Conservation (phyloP, 306 rosid genomes). For the Castanea sativa region DNA sequence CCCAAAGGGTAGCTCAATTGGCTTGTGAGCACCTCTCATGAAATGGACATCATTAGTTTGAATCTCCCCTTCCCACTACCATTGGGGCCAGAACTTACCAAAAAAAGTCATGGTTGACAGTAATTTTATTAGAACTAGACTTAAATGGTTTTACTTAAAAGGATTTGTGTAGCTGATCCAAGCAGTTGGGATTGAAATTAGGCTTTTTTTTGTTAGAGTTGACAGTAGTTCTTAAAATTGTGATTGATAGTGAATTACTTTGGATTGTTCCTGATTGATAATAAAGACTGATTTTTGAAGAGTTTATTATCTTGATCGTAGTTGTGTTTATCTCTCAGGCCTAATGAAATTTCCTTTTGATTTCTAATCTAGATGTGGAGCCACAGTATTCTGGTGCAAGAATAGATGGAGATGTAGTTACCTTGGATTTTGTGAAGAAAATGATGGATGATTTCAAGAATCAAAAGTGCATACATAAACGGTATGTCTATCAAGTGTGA, state of each 20-base stretch:
- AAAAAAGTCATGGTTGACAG: neutral
- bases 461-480: constrained; percentile 81
- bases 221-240: neutral
- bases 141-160: neutral
- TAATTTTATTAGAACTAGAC: neutral
- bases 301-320: constrained; percentile 1
- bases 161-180: neutral
- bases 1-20: too few species aligned
- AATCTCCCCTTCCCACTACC: too few species aligned
- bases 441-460: constrained; percentile 97
- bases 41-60: too few species aligned
- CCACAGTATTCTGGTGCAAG: constrained; percentile 87
- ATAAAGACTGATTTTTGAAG: neutral
- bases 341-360: constrained; percentile 24
- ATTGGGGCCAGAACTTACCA: too few species aligned
- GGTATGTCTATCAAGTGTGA: constrained; percentile 47
- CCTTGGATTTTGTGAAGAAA: constrained; percentile 88
- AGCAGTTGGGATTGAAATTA: neutral
- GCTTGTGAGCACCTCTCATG: too few species aligned
- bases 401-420: constrained; percentile 88
- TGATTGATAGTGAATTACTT: constrained; percentile 1
- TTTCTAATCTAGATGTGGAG: constrained; percentile 81
- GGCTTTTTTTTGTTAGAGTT: neutral
- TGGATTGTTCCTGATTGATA: neutral
- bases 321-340: constrained; percentile 22